Evolutionary conservation across 305 asterid genomes (phyloP), one percentile per base, ranked within the genome.

Genomic region (Fraxinus albicans): DNA sequence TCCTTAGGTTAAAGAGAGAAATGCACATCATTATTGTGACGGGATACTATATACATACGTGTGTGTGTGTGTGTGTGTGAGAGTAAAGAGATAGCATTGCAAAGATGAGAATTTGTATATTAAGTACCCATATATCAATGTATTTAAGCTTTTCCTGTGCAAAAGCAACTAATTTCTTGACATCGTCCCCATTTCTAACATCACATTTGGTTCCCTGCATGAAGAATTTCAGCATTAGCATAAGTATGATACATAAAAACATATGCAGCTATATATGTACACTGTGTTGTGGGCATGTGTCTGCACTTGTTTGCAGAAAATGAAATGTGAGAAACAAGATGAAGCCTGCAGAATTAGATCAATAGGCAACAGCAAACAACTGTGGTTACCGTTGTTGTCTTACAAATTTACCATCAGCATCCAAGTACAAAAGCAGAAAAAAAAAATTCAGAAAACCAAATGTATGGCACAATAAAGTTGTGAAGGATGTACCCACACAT

Each of bases 401-500:
- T 15, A 81, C 74, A 34, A 77, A 40, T 76, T 75, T 63, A 53
- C 77, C 65, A 67, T 25, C 60, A 15, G 77, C 75, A 44, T 65
- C 73, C 33, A 65, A 27, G 73, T 72, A 60, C 25, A 1, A 33
- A 80, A 38, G 77, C 17, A 78, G 50, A 58, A 47, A 50, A 77
- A 77, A 50, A 40, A 76, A 78, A 4, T 79, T 73, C 53, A 85
- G 33, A 40, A 77, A 63, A 27, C 35, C n/a, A 73, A 82, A 63
- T 47, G 33, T 53, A 72, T 60, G 70, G 79, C 75, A 80, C 55
- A 42, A 85, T 80, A 82, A 87, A 86, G 90, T 89, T 87, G 86
- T 73, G 90, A 89, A 88, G 97, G 91, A 88, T 98, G 97, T 96
- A 96, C 99, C 99, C 98, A 93, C 98, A 96, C 97, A 94, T 94